A percentile compares a stretch with the other conserved stretches of the same genome.
Evolutionary conservation across 495 filamentous ascomycete species (phyloP).

Genomic region (Annulohypoxylon bovei): DNA sequence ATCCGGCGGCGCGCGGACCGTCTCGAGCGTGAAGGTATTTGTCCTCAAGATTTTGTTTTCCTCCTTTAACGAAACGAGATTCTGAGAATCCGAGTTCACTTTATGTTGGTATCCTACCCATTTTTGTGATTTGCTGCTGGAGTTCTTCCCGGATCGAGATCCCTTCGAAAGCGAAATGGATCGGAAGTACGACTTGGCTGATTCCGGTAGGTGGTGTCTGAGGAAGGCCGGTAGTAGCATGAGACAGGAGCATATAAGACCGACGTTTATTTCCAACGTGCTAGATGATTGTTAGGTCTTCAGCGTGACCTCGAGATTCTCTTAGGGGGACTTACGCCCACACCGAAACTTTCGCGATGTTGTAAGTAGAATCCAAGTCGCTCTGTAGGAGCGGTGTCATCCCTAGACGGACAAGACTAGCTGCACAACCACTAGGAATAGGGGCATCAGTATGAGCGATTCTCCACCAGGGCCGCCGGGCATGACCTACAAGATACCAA

Average conservation of each 20-base stretch:
- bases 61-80: background rate
- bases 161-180: background rate
- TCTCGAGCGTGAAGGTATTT: conserved; percentile 5
- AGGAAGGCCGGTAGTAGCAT: conserved; percentile 4
- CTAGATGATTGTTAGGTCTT: background rate
- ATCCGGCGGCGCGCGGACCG: background rate
- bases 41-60: conserved; percentile 8
- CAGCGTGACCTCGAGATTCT: background rate
- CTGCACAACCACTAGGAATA: background rate
- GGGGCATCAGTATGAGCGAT: background rate
- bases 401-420: conserved; percentile 1
- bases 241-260: conserved; percentile 2
- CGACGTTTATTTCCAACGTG: conserved; percentile 3
- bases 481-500: conserved; percentile 6
- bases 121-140: background rate
- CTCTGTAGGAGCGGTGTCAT: conserved; percentile 4
- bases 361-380: conserved; percentile 1
- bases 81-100: conserved; percentile 7
- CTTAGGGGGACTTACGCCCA: conserved; percentile 3
- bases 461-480: background rate
- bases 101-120: conserved; percentile 10
- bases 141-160: background rate
- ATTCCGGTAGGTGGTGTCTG: conserved; percentile 4
- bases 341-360: background rate
- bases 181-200: background rate